Percentiles rank a stretch among this genome's conserved stretches.
These are phyloP conservation scores for Pseudonectria foliicola DNA, from an alignment of 2,329 filamentous ascomycete species.

Conservation along the genomic window DNA sequence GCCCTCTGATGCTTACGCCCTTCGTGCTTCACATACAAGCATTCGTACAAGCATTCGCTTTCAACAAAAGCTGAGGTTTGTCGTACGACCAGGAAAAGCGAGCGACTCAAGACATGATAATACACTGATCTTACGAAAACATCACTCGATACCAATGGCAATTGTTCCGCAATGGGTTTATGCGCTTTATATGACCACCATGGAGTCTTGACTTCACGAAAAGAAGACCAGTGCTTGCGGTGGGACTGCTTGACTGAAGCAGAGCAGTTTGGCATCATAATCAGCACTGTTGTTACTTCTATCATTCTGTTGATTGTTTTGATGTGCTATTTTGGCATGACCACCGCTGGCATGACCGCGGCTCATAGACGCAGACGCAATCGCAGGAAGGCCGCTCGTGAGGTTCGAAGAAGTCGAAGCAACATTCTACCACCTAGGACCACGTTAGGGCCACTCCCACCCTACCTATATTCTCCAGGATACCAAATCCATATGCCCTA, in stretches of 20 bases:
- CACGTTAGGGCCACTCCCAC: slow-evolving; percentile 5
- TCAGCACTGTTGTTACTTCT: slow-evolving; percentile 25
- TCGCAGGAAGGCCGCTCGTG: slow-evolving; percentile 3
- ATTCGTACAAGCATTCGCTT: too few species aligned
- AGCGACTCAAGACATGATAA: too few species aligned
- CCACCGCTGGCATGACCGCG: too few species aligned
- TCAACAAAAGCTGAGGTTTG: too few species aligned
- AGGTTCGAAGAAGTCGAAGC: slow-evolving; percentile 3
- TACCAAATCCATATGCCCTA: neutral
- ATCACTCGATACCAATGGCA: too few species aligned
- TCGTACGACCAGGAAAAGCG: too few species aligned
- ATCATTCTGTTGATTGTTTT: slow-evolving; percentile 24
- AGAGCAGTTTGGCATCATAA: slow-evolving; percentile 33
- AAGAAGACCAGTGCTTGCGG: slow-evolving; percentile 19
- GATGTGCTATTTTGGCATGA: slow-evolving; percentile 29
- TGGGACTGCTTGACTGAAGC: slow-evolving; percentile 34
- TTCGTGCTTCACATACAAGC: too few species aligned
- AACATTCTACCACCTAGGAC: slow-evolving; percentile 1
- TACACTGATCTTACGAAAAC: too few species aligned
- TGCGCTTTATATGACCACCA: neutral
- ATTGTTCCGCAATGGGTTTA: too few species aligned
- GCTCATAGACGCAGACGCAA: too few species aligned
- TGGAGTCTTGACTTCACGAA: neutral
- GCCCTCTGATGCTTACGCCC: too few species aligned
- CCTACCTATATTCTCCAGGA: slow-evolving; percentile 1